Evolutionary conservation across 768 basidiomycete genomes (phyloP).

Genomic region (Lepiota brunneoincarnata): DNA sequence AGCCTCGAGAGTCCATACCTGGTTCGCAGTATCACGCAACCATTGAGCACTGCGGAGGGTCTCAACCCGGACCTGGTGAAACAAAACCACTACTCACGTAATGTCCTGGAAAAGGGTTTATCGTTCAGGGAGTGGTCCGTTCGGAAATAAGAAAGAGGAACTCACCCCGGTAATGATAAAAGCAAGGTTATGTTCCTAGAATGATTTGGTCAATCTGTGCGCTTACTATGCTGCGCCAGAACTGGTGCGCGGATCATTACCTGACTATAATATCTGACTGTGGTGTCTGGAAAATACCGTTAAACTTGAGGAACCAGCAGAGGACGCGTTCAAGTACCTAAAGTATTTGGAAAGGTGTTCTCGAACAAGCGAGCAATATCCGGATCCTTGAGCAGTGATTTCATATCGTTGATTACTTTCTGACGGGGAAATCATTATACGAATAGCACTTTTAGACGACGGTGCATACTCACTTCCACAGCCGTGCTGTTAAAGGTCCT

Average conservation of each 20-base stretch:
- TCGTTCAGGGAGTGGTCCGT: background rate
- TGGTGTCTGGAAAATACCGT: conserved; percentile 52
- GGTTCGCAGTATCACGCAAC: conserved; percentile 81
- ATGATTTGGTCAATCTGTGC: too few relatives aligned
- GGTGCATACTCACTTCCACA: conserved; percentile 53
- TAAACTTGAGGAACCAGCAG: background rate
- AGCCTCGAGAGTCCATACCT: conserved; percentile 34
- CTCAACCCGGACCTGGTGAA: background rate
- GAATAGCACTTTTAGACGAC: background rate
- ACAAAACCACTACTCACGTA: conserved; percentile 44
- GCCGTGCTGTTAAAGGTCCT: conserved; percentile 75
- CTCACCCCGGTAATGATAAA: conserved; percentile 79
- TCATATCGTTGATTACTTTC: conserved; percentile 79
- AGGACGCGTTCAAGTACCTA: conserved; percentile 40
- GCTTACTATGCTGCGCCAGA: background rate
- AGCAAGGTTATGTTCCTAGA: conserved; percentile 52
- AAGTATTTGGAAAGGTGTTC: conserved; percentile 80
- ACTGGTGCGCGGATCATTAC: conserved; percentile 29
- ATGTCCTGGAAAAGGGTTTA: conserved; percentile 49
- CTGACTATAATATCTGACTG: conserved; percentile 70
- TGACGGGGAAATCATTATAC: conserved; percentile 21
- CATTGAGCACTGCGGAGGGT: conserved; percentile 62
- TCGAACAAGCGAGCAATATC: conserved; percentile 78
- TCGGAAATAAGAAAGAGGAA: background rate
- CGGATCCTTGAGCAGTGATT: conserved; percentile 65